A percentile compares a stretch with the other conserved stretches of the same genome.
Conservation (phyloP, 2,329 filamentous ascomycete genomes). For the Bisporella sp. region DNA sequence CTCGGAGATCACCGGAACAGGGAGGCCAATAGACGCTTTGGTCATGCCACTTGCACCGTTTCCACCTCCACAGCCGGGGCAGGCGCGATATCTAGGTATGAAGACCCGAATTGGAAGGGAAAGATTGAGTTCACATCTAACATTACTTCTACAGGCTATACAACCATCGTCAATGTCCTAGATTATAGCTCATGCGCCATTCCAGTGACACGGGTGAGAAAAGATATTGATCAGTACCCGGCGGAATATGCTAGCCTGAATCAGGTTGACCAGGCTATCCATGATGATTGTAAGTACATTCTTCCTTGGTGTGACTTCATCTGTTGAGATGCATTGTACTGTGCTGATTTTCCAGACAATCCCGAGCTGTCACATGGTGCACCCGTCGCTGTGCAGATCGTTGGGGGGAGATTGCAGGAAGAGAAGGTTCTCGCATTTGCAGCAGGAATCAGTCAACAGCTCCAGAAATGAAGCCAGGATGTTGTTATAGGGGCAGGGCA, state of each 20-base stretch:
- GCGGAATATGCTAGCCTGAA: too few species aligned
- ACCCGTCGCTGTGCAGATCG: constrained; percentile 9
- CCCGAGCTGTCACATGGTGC: constrained; percentile 1
- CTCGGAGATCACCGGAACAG: not conserved
- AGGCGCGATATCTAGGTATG: constrained; percentile 53
- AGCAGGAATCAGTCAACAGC: not conserved
- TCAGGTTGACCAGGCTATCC: too few species aligned
- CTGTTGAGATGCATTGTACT: not conserved
- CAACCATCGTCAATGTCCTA: constrained; percentile 63
- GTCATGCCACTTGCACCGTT: not conserved
- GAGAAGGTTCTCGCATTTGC: constrained; percentile 23
- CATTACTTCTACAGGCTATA: too few species aligned
- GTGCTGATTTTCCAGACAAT: not conserved
- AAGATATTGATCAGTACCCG: too few species aligned
- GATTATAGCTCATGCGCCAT: constrained; percentile 58
- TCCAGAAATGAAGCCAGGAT: too few species aligned
- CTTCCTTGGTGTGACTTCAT: too few species aligned
- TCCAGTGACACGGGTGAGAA: constrained; percentile 36
- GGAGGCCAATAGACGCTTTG: not conserved
- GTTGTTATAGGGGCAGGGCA: too few species aligned
- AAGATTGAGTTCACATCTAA: too few species aligned
- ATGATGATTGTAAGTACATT: too few species aligned
- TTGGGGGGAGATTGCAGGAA: constrained; percentile 10
- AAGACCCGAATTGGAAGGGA: too few species aligned
- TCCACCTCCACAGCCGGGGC: not conserved